These are phyloP conservation scores for Boletus barrowsii DNA, from an alignment of 768 basidiomycete genomes.

Conservation along the genomic window DNA sequence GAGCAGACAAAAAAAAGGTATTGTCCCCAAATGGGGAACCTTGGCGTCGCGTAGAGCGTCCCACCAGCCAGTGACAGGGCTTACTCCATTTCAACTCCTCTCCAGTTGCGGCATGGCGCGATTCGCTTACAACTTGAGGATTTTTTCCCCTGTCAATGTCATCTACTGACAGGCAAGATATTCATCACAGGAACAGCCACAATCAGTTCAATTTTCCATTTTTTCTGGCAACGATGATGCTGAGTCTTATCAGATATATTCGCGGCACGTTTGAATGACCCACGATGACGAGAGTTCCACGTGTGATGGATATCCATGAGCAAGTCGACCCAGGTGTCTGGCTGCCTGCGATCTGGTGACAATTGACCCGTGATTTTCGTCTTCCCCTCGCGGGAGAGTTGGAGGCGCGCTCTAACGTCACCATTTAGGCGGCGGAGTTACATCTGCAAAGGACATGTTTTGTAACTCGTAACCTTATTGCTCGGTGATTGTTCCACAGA, in stretches of 20 bases:
- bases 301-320: not conserved
- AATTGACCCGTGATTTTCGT: not conserved
- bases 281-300: not conserved
- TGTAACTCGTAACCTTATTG: not conserved
- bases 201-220: too few species aligned
- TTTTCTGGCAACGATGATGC: too few species aligned
- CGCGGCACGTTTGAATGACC: not conserved
- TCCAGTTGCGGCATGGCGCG: not conserved
- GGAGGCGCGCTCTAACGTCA: not conserved
- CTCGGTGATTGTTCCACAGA: not conserved
- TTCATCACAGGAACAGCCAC: too few species aligned
- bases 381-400: conserved; percentile 1
- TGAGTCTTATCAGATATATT: not conserved
- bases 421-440: not conserved
- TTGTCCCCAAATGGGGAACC: too few species aligned
- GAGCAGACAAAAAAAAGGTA: too few species aligned
- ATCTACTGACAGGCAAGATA: too few species aligned
- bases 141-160: not conserved
- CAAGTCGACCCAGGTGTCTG: not conserved
- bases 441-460: not conserved
- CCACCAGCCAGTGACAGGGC: too few species aligned
- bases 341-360: not conserved
- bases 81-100: too few species aligned
- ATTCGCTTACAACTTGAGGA: not conserved
- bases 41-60: too few species aligned